Conservation (phyloP, 148 eudicot species). For the Chenopodium quinoa region DNA sequence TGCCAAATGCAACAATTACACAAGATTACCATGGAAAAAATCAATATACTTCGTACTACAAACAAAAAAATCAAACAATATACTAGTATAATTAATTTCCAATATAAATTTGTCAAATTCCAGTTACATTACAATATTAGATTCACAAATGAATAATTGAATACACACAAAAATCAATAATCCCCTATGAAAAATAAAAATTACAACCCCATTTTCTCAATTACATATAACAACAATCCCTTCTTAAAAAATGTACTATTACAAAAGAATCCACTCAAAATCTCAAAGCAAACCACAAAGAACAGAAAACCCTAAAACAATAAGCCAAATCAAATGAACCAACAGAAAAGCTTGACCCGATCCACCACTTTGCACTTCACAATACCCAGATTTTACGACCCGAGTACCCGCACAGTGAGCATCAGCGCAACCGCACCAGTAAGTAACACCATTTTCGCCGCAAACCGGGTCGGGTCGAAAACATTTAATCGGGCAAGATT, state of each 20-base stretch:
- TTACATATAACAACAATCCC: not conserved
- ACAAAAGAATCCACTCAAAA: constrained; percentile 10
- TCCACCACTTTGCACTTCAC: constrained; percentile 72
- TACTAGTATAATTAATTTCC: not conserved
- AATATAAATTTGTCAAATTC: not conserved
- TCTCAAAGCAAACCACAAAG: constrained; percentile 66
- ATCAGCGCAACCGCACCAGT: constrained; percentile 96
- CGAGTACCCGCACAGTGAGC: constrained; percentile 72
- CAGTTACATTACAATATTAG: not conserved
- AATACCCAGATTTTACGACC: constrained; percentile 65
- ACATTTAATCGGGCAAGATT: no score
- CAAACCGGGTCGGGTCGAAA: no score
- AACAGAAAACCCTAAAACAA: constrained; percentile 64
- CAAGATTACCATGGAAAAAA: not conserved
- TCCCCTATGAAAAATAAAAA: not conserved
- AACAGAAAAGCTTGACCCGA: constrained; percentile 69
- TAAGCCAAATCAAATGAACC: constrained; percentile 78
- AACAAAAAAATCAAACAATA: no score
- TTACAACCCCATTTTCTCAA: not conserved
- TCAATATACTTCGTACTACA: no score
- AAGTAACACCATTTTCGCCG: not conserved
- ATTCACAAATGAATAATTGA: constrained; percentile 13
- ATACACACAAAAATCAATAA: not conserved
- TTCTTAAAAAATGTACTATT: not conserved
- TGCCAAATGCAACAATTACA: not conserved